Base-by-base conservation (phyloP, 1,284 basidiomycete species). In the Marasmius fiardii region DNA sequence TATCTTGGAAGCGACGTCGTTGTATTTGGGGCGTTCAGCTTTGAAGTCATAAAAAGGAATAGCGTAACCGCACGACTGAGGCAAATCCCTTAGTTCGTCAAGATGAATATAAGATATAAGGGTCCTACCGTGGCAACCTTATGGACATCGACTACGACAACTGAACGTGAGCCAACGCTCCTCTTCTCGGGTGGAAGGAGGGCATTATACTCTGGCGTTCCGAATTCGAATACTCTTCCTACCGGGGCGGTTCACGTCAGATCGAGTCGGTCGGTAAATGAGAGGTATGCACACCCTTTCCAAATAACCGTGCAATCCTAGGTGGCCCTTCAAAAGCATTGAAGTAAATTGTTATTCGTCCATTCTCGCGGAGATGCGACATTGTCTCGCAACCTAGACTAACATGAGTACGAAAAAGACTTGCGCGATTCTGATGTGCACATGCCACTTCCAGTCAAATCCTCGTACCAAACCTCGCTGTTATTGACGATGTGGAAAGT, bases 351-450 rank as follows among this genome's bases (percentile, higher is more conserved):
- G 82, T 83, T 5, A 85, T 75, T 7, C 82, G 70, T 1, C 74
- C 75, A 58, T 85, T 85, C 63, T 85, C 81, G 5, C 79, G 74
- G 26, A 84, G 64, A 58, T 85, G 82, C 0, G 82, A 69, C n/a
- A 83, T 76, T 0, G 82, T 85, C 60, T 84, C 83, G 16, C 77
- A 68, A 21, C 81, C 82, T 84, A 6, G 12, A 31, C n/a, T n/a
- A n/a, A 26, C 3, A 33, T 49, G 24, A 49, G n/a, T n/a, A 14
- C 28, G 47, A n/a, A 26, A 11, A 11, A 28, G 2, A 11, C 20
- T 24, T 12, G 47, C 18, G 23, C 44, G 20, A 41, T 14, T 47
- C 20, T 39, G 35, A 14, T 35, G 2, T 26, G 21, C 20, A 67
- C 75, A 34, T 53, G 80, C 81, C 82, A 60, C 77, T 82, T 1